phyloP scores from a whole-genome alignment of 1,284 basidiomycete species.

The Bondarzewia mesenterica region DNA sequence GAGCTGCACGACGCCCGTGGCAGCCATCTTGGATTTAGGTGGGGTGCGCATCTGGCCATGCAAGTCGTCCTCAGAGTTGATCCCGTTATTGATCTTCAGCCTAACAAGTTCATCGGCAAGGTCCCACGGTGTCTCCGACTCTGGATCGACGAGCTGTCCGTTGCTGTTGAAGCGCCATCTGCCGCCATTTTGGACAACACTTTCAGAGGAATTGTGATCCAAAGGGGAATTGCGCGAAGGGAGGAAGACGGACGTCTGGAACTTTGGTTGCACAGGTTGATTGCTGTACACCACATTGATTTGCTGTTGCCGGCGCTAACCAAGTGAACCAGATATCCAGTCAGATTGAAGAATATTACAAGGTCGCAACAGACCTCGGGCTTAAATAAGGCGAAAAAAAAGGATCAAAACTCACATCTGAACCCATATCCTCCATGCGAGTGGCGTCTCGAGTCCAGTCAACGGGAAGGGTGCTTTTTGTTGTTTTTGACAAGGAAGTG shows the following conservation, averaged over 20 bases:
- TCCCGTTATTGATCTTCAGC: slow-evolving; percentile 45
- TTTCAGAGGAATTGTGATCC: slow-evolving; percentile 18
- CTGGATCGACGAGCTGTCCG: slow-evolving; percentile 54
- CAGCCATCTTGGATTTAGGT: slow-evolving; percentile 47
- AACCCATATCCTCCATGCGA: slow-evolving; percentile 10
- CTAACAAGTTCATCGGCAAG: slow-evolving; percentile 65
- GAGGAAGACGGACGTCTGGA: slow-evolving; percentile 12
- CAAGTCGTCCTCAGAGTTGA: slow-evolving; percentile 42
- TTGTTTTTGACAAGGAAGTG: slow-evolving; percentile 29
- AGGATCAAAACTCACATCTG: slow-evolving; percentile 12
- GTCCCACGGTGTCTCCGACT: slow-evolving; percentile 52
- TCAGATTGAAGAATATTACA: slow-evolving; percentile 5
- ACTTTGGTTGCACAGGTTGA: slow-evolving; percentile 12
- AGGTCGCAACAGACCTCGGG: no score
- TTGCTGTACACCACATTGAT: slow-evolving; percentile 13
- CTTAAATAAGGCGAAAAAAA: slow-evolving; percentile 2
- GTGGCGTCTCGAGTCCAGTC: slow-evolving; percentile 13
- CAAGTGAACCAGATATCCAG: not conserved
- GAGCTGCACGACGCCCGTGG: slow-evolving; percentile 43
- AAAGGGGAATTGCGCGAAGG: slow-evolving; percentile 9
- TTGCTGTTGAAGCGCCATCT: slow-evolving; percentile 59
- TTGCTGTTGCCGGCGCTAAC: slow-evolving; percentile 16
- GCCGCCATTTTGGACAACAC: slow-evolving; percentile 24
- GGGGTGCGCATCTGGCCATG: slow-evolving; percentile 52
- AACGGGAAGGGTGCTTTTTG: slow-evolving; percentile 19